These are phyloP conservation scores for Anisodus acutangulus DNA, from an alignment of 257 asterid species.

Conservation along the genomic window DNA sequence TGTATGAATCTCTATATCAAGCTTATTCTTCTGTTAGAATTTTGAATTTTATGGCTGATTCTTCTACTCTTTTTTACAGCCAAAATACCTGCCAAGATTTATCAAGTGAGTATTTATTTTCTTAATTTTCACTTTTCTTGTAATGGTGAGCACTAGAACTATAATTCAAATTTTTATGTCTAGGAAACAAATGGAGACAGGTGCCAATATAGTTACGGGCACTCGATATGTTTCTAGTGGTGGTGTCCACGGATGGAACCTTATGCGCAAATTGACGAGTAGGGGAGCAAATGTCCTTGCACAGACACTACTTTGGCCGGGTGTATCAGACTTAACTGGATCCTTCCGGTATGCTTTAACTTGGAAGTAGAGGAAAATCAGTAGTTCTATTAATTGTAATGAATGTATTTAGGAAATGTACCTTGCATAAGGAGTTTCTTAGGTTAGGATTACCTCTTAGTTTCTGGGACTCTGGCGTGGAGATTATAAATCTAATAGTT, in stretches of 20 bases:
- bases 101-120: constrained; percentile 67
- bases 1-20: not conserved
- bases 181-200: constrained; percentile 92
- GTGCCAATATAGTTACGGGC: constrained; percentile 95
- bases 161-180: constrained; percentile 29
- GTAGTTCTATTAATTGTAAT: not conserved
- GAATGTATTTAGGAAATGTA: not conserved
- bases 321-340: constrained; percentile 98
- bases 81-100: constrained; percentile 89
- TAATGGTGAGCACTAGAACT: constrained; percentile 32
- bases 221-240: constrained; percentile 92
- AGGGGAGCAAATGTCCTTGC: constrained; percentile 99
- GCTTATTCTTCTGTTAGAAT: constrained; percentile 18
- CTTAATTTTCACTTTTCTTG: constrained; percentile 7
- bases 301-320: constrained; percentile 97
- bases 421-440: not conserved
- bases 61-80: constrained; percentile 54
- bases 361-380: not conserved
- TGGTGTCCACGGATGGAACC: constrained; percentile 97
- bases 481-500: no score
- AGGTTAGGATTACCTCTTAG: no score
- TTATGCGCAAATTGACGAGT: constrained; percentile 96
- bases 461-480: no score
- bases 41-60: constrained; percentile 34
- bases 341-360: constrained; percentile 74